These are phyloP conservation scores for Kalanchoe fedtschenkoi DNA, from an alignment of 164 flowering plant genomes.

Conservation along the genomic window DNA sequence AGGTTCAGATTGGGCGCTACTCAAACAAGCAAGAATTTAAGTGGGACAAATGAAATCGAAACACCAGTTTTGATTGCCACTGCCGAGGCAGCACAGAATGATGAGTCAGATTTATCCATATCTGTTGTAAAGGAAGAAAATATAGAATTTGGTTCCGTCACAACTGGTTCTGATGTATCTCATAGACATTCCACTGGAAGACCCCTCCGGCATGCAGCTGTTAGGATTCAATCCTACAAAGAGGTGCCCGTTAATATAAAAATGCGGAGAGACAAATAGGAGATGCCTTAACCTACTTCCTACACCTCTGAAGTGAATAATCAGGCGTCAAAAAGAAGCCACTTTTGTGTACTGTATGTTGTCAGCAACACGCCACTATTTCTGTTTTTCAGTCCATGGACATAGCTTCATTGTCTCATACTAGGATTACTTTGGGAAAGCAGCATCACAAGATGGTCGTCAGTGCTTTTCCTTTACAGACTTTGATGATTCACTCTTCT, in stretches of 20 bases:
- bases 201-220: not conserved
- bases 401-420: too few relatives aligned
- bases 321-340: not conserved
- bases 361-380: too few relatives aligned
- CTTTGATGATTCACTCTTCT: too few relatives aligned
- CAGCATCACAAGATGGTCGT: too few relatives aligned
- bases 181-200: not conserved
- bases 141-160: not conserved
- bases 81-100: not conserved
- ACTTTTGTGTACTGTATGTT: too few relatives aligned
- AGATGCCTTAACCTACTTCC: not conserved
- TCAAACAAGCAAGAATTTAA: not conserved
- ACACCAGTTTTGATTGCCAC: not conserved
- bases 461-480: too few relatives aligned
- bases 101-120: not conserved
- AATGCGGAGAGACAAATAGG: not conserved
- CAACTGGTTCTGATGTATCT: not conserved
- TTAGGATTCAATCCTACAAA: slow-evolving; percentile 1
- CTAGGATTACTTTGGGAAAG: too few relatives aligned
- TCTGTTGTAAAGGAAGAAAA: not conserved
- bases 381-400: too few relatives aligned
- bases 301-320: not conserved
- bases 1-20: not conserved
- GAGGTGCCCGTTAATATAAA: slow-evolving; percentile 1
- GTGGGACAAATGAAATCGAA: not conserved